Conservation (phyloP, 2,329 filamentous ascomycete species). For the Xylariaceae sp. region DNA sequence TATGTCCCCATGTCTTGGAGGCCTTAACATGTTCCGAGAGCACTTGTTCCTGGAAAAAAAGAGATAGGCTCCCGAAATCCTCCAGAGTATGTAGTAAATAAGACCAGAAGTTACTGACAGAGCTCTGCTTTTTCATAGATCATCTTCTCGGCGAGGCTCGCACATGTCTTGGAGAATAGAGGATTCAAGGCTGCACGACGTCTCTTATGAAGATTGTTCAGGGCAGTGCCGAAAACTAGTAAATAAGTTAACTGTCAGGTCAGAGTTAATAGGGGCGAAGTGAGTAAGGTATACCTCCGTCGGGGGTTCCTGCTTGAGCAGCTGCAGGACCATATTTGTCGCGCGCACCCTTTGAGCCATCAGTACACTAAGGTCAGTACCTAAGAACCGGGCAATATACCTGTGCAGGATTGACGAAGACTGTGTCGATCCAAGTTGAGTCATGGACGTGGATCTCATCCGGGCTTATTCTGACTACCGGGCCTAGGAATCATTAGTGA, state of each 20-base stretch:
- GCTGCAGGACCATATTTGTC: constrained; percentile 14
- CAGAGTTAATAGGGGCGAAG: background rate
- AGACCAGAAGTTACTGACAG: too few relatives aligned
- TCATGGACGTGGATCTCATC: constrained; percentile 39
- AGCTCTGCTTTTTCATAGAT: constrained; percentile 13
- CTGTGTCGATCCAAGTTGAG: constrained; percentile 11
- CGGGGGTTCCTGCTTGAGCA: constrained; percentile 10
- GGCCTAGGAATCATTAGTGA: constrained; percentile 35
- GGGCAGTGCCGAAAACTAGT: constrained; percentile 12
- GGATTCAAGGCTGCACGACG: constrained; percentile 12
- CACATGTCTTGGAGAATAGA: constrained; percentile 12
- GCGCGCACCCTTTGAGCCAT: constrained; percentile 7
- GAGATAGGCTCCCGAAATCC: too few relatives aligned
- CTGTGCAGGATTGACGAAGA: constrained; percentile 7
- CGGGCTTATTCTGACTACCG: constrained; percentile 49
- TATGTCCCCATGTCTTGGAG: too few relatives aligned
- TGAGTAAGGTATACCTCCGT: constrained; percentile 6
- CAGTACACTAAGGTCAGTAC: background rate
- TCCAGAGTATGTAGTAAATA: too few relatives aligned
- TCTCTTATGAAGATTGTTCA: constrained; percentile 9
- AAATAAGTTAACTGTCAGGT: background rate
- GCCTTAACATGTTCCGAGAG: too few relatives aligned
- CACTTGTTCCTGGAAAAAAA: too few relatives aligned
- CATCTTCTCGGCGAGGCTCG: constrained; percentile 1
- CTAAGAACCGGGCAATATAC: background rate